These are phyloP conservation scores for Microsporum canis DNA, from an alignment of 2,329 filamentous ascomycete genomes.

Conservation along the genomic window DNA sequence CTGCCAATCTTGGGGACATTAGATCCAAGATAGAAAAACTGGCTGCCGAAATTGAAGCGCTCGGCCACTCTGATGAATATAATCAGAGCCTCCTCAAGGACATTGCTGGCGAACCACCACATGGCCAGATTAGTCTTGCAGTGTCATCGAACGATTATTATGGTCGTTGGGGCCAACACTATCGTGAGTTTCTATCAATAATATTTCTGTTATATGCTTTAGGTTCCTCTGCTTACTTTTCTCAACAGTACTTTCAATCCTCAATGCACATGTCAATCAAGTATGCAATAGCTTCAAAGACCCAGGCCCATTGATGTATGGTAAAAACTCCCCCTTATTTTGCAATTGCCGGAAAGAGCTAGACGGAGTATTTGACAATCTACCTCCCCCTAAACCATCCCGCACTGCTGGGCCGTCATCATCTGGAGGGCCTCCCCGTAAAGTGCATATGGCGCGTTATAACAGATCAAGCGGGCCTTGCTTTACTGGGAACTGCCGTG, in stretches of 20 bases:
- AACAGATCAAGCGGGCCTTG: constrained; percentile 37
- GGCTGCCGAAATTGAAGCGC: constrained; percentile 28
- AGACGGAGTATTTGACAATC: constrained; percentile 33
- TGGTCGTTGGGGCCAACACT: constrained; percentile 46
- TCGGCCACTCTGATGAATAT: constrained; percentile 25
- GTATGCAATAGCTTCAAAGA: constrained; percentile 54
- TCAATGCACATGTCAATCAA: constrained; percentile 46
- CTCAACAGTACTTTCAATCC: constrained; percentile 39
- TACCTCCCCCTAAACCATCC: constrained; percentile 20
- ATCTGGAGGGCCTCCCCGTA: constrained; percentile 1
- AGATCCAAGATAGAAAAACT: constrained; percentile 23
- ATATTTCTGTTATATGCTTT: not conserved
- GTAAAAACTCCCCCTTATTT: constrained; percentile 43
- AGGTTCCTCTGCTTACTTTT: not conserved
- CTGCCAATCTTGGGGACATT: not conserved
- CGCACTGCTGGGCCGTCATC: not conserved
- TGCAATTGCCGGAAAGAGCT: constrained; percentile 39
- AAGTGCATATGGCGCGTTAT: constrained; percentile 36
- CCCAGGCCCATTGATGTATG: constrained; percentile 46
- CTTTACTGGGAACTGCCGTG: constrained; percentile 42
- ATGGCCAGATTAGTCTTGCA: constrained; percentile 44
- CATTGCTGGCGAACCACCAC: constrained; percentile 33
- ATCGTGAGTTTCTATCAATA: constrained; percentile 21
- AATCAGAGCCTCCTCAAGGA: constrained; percentile 41
- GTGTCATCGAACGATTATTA: constrained; percentile 33